phyloP scores from a whole-genome alignment of 2,329 filamentous ascomycete genomes.

The Geoglossum cookeanum region DNA sequence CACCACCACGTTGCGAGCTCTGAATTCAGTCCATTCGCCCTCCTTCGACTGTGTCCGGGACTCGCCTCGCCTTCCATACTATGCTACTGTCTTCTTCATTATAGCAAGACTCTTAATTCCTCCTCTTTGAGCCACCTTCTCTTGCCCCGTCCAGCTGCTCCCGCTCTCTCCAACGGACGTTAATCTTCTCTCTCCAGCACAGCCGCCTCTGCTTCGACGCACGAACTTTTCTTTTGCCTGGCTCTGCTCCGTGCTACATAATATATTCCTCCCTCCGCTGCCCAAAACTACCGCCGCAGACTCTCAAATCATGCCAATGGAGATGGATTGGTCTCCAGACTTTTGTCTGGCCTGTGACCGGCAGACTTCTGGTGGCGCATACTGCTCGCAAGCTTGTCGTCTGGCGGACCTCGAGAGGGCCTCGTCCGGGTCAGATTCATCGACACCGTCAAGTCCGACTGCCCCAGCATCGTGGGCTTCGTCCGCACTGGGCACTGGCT shows the following conservation, averaged over 20 bases:
- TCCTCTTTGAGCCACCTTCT: background rate
- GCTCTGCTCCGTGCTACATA: background rate
- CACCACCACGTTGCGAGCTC: constrained; percentile 1
- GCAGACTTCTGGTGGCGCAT: constrained; percentile 62
- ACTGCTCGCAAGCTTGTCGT: constrained; percentile 84
- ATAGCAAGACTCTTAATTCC: background rate
- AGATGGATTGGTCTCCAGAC: constrained; percentile 59
- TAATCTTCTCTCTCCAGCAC: background rate
- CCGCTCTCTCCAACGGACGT: background rate
- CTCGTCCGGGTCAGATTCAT: constrained; percentile 25
- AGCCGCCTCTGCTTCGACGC: background rate
- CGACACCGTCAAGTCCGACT: constrained; percentile 17
- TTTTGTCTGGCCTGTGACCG: constrained; percentile 91
- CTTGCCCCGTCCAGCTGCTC: background rate
- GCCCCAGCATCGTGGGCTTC: constrained; percentile 27
- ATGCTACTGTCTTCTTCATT: background rate
- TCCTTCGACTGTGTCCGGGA: background rate
- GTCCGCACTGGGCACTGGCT: constrained; percentile 21
- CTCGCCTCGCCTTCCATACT: background rate
- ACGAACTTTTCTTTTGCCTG: background rate
- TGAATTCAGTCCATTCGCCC: background rate
- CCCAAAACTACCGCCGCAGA: background rate
- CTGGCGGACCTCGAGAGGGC: constrained; percentile 71
- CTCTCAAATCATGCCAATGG: background rate
- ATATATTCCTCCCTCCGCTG: background rate